phyloP scores from a whole-genome alignment of 2,329 filamentous ascomycete genomes.

The Cladosporium colombiae region DNA sequence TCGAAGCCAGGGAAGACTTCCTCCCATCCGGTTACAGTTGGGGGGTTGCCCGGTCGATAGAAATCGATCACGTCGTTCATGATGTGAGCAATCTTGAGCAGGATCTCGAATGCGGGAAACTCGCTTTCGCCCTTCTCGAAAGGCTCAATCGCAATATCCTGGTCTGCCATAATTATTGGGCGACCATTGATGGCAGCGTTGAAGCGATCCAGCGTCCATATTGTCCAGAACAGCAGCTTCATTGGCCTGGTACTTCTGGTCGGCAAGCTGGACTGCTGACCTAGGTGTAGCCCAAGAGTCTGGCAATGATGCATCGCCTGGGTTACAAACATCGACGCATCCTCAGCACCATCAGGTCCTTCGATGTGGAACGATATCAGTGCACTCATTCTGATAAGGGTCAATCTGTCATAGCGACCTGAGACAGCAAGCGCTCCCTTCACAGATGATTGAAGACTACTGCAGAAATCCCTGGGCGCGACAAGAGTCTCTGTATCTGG shows the following conservation, averaged over 20 bases:
- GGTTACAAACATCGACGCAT: conserved; percentile 48
- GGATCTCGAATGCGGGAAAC: conserved; percentile 51
- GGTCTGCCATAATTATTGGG: conserved; percentile 50
- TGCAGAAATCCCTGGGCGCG: conserved; percentile 46
- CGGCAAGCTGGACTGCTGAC: conserved; percentile 29
- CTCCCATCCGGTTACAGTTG: conserved; percentile 49
- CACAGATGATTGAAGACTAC: conserved; percentile 46
- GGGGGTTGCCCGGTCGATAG: conserved; percentile 47
- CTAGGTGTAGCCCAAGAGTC: conserved; percentile 51
- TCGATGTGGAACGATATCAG: conserved; percentile 51
- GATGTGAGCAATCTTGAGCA: conserved; percentile 47
- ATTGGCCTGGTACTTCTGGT: conserved; percentile 36
- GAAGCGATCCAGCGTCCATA: conserved; percentile 52
- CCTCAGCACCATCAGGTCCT: conserved; percentile 50
- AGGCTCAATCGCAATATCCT: conserved; percentile 48
- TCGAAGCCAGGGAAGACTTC: conserved; percentile 49
- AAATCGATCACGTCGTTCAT: conserved; percentile 51
- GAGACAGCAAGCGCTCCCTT: conserved; percentile 45
- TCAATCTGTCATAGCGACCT: conserved; percentile 47
- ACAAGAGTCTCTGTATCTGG: conserved; percentile 42
- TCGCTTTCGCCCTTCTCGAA: conserved; percentile 46
- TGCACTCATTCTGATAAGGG: conserved; percentile 49
- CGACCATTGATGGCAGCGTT: conserved; percentile 51
- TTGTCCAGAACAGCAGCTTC: conserved; percentile 52
- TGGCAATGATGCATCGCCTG: conserved; percentile 54